Conservation (phyloP, 2,329 filamentous ascomycete genomes). For the Fusarium sp. region DNA sequence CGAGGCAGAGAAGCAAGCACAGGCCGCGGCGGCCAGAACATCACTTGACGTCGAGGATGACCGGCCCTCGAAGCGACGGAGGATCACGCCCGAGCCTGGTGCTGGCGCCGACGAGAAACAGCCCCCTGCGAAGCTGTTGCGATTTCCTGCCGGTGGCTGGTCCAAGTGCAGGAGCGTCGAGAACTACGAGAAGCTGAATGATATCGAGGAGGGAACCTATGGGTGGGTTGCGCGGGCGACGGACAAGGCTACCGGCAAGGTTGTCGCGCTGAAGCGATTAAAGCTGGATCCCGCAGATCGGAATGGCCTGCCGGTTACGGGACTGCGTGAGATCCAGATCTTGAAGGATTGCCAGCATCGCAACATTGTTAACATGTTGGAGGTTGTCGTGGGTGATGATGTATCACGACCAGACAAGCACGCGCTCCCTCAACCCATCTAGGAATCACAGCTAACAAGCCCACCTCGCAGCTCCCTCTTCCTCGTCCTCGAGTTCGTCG, state of each 20-base stretch:
- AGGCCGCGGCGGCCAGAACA: slow-evolving; percentile 43
- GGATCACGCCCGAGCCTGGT: slow-evolving; percentile 60
- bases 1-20: slow-evolving; percentile 57
- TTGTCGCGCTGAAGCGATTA: slow-evolving; percentile 93
- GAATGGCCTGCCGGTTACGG: slow-evolving; percentile 87
- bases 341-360: slow-evolving; percentile 81
- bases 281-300: slow-evolving; percentile 86
- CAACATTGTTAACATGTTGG: slow-evolving; percentile 84
- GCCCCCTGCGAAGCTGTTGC: slow-evolving; percentile 67
- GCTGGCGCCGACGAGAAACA: slow-evolving; percentile 30
- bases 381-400: slow-evolving; percentile 83
- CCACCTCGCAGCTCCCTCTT: slow-evolving; percentile 71
- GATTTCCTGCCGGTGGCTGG: slow-evolving; percentile 77
- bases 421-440: slow-evolving; percentile 27
- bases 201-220: slow-evolving; percentile 97
- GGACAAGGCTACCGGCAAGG: slow-evolving; percentile 76
- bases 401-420: slow-evolving; percentile 64
- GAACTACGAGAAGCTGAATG: slow-evolving; percentile 91
- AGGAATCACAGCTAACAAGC: slow-evolving; percentile 25
- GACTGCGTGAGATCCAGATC: slow-evolving; percentile 92
- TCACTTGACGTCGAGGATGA: slow-evolving; percentile 35
- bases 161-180: slow-evolving; percentile 79
- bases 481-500: slow-evolving; percentile 96
- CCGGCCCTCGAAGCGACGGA: slow-evolving; percentile 71
- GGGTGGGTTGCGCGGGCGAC: slow-evolving; percentile 90